phyloP scores from a whole-genome alignment of 257 asterid genomes.

The Craterostigma plantagineum region DNA sequence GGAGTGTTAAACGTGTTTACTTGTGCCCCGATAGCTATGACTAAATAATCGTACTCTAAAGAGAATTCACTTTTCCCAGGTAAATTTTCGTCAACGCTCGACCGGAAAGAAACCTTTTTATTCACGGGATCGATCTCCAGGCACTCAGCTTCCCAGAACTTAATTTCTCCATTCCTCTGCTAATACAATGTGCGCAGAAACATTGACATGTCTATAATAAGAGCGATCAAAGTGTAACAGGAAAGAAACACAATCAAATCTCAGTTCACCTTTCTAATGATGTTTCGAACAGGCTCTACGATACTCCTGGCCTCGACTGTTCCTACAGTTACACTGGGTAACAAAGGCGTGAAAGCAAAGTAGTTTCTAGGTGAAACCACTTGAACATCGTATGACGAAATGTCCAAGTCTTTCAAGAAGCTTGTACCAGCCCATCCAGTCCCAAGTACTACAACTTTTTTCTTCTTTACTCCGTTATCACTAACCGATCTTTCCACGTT shows the following conservation, averaged over 20 bases:
- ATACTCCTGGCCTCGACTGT: constrained; percentile 94
- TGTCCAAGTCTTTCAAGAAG: constrained; percentile 68
- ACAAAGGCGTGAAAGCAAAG: constrained; percentile 92
- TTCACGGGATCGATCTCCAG: constrained; percentile 57
- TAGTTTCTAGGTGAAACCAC: constrained; percentile 90
- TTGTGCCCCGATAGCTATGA: constrained; percentile 78
- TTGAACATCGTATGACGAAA: constrained; percentile 67
- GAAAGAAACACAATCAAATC: background rate
- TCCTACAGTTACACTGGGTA: constrained; percentile 98
- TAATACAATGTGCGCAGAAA: too few species aligned
- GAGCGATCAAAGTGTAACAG: background rate
- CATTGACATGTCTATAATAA: background rate
- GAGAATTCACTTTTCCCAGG: constrained; percentile 51
- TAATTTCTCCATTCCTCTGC: constrained; percentile 60
- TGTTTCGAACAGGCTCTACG: constrained; percentile 85
- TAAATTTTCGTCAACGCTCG: constrained; percentile 37
- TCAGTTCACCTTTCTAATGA: constrained; percentile 51
- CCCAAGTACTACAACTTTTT: constrained; percentile 71
- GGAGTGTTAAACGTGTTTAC: constrained; percentile 86
- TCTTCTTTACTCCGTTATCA: constrained; percentile 27
- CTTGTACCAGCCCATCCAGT: constrained; percentile 97
- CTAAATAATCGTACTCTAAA: constrained; percentile 64
- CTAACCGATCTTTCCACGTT: constrained; percentile 14
- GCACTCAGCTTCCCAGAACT: constrained; percentile 95
- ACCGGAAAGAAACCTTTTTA: constrained; percentile 47